phyloP scores from a whole-genome alignment of 2,329 filamentous ascomycete species.

The Stachybotrys elegans region DNA sequence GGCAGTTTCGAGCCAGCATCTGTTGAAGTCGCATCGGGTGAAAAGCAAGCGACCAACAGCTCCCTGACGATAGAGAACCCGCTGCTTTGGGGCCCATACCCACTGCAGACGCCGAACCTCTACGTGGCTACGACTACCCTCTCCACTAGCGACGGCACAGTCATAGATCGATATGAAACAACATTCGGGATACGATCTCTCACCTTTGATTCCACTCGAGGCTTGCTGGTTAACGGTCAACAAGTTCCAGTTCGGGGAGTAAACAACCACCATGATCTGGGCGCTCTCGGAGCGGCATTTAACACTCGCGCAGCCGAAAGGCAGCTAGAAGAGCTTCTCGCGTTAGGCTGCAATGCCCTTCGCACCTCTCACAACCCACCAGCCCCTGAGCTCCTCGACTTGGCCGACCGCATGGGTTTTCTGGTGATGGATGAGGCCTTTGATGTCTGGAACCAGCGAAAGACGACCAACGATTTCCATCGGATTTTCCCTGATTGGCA shows the following conservation, averaged over 20 bases:
- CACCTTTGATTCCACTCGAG: slow-evolving; percentile 31
- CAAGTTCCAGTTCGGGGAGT: slow-evolving; percentile 38
- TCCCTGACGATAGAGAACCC: slow-evolving; percentile 28
- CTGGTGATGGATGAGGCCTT: slow-evolving; percentile 50
- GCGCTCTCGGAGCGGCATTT: slow-evolving; percentile 45
- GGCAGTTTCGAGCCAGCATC: slow-evolving; percentile 27
- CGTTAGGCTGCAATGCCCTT: slow-evolving; percentile 45
- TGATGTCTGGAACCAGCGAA: slow-evolving; percentile 41
- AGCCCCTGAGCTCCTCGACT: slow-evolving; percentile 41
- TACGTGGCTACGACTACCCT: slow-evolving; percentile 42
- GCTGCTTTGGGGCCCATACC: slow-evolving; percentile 43
- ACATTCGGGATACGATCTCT: slow-evolving; percentile 44
- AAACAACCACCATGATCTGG: slow-evolving; percentile 47
- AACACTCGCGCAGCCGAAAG: slow-evolving; percentile 41
- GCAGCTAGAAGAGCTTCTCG: slow-evolving; percentile 41
- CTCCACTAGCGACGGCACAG: slow-evolving; percentile 10
- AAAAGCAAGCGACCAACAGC: slow-evolving; percentile 25
- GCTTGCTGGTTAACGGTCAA: slow-evolving; percentile 42
- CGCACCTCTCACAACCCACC: slow-evolving; percentile 50
- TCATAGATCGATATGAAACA: slow-evolving; percentile 42
- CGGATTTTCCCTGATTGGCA: slow-evolving; percentile 48
- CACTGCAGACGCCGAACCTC: slow-evolving; percentile 39
- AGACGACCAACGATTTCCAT: slow-evolving; percentile 44
- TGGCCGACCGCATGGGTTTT: slow-evolving; percentile 45
- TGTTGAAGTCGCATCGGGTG: slow-evolving; percentile 22